Base-by-base conservation (phyloP, 805 yeast species). In the Pichia sporocuriosa region DNA sequence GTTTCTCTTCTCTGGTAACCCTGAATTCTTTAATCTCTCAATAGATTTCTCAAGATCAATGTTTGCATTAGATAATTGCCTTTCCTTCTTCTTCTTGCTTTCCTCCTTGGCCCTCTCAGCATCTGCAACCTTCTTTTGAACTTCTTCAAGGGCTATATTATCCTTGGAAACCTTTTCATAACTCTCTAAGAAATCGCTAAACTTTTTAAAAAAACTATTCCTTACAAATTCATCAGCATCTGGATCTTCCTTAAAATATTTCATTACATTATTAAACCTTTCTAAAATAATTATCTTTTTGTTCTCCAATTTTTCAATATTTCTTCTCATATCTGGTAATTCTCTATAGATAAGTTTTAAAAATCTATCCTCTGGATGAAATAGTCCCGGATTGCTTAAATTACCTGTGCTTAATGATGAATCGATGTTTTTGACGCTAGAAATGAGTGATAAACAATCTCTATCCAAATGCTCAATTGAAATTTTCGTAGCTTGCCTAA, bases 211-310 rank as follows among this genome's bases (percentile, higher is more conserved):
- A 53, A 93, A 90, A 0, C 79, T 65, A 45, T 76, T 74, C 40
- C 81, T 73, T 15, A 89, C 75, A 49, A 70, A 68, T 29, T 73
- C 66, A 59, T 90, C 97, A 17, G 56, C 51, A 8, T 59, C 63
- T 1, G 84, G 71, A 58, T 86, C 94, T 62, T 93, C 98, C n/a
- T 97, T 97, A 57, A 85, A 93, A 52, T 75, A 79, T 48, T 72
- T 72, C 94, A 93, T 82, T 48, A 88, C 67, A 26, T 72, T 69
- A 40, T 77, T 76, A 56, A 84, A 84, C 45, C 82, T 86, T 33
- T 73, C 66, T 42, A 80, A 62, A 0, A 90, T 78, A 20, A 77
- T 63, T 42, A 70, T 72, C 23, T 81, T 67, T 49, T 84, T 89
- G 40, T 78, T 77, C 35, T 73, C 72, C 32, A 93, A 62, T 30